Evolutionary conservation across 495 filamentous ascomycete species (phyloP).

Genomic region (Xylaria cubensis): DNA sequence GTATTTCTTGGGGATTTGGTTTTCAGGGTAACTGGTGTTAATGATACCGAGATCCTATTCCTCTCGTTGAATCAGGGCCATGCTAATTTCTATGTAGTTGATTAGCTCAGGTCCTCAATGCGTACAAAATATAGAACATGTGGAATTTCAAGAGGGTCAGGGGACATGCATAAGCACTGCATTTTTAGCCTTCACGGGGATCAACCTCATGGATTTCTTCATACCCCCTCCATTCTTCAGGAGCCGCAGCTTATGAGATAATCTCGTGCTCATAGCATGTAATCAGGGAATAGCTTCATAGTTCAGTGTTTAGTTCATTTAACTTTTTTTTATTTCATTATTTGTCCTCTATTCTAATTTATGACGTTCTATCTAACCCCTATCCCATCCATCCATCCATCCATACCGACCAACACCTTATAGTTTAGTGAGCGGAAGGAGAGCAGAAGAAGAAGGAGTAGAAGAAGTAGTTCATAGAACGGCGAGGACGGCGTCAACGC

Average conservation of each 20-base stretch:
- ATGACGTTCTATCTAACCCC: neutral
- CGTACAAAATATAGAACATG: too few species aligned
- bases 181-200: too few species aligned
- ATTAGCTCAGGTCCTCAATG: too few species aligned
- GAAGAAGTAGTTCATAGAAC: slow-evolving; percentile 57
- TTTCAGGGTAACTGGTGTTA: too few species aligned
- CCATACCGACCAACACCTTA: neutral
- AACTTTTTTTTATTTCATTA: neutral
- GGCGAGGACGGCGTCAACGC: slow-evolving; percentile 75
- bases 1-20: too few species aligned
- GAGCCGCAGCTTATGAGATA: neutral
- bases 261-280: neutral
- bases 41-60: too few species aligned
- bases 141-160: too few species aligned
- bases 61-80: too few species aligned
- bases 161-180: too few species aligned
- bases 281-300: neutral
- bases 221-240: neutral
- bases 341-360: neutral
- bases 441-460: too few species aligned
- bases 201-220: too few species aligned
- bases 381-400: neutral
- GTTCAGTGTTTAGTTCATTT: neutral
- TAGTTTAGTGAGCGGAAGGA: neutral
- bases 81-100: too few species aligned